Percentiles rank a stretch among this genome's conserved stretches.
Conservation (phyloP, 1,139 yeast species). For the Taphrina deformans region DNA sequence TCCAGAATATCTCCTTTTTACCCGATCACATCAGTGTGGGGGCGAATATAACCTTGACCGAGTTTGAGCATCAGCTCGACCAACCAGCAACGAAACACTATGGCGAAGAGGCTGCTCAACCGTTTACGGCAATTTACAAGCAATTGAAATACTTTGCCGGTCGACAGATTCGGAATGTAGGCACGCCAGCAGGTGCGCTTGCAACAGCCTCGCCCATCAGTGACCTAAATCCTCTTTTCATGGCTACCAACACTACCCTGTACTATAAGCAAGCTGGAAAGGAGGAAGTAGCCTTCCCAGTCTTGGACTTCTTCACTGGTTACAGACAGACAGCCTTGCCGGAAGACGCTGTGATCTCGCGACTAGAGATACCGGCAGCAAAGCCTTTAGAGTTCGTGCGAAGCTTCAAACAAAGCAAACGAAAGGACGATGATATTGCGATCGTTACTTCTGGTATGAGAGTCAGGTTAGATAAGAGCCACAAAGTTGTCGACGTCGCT, state of each 20-base stretch:
- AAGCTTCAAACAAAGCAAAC: constrained; percentile 51
- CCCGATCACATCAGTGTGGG: constrained; percentile 41
- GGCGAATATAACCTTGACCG: constrained; percentile 49
- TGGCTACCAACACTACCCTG: constrained; percentile 49
- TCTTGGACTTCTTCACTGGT: constrained; percentile 50
- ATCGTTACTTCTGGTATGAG: constrained; percentile 51
- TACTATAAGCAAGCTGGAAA: constrained; percentile 45
- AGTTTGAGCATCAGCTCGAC: constrained; percentile 46
- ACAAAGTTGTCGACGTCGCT: constrained; percentile 43
- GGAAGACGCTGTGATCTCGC: constrained; percentile 45
- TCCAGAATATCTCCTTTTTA: constrained; percentile 44
- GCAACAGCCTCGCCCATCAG: constrained; percentile 56
- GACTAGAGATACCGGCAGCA: constrained; percentile 49
- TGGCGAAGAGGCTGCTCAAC: constrained; percentile 40
- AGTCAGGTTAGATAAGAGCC: constrained; percentile 40
- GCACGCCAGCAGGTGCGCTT: constrained; percentile 53
- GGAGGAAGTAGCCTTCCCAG: constrained; percentile 42
- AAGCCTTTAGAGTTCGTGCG: constrained; percentile 46
- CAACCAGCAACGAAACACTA: constrained; percentile 39
- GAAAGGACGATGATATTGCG: constrained; percentile 54
- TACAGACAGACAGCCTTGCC: constrained; percentile 50
- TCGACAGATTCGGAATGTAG: constrained; percentile 53
- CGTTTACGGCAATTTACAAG: constrained; percentile 47
- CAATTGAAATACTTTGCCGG: constrained; percentile 54
- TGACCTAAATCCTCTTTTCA: constrained; percentile 51